Conservation (phyloP, 805 yeast genomes). For the Kuraishia piskuri region DNA sequence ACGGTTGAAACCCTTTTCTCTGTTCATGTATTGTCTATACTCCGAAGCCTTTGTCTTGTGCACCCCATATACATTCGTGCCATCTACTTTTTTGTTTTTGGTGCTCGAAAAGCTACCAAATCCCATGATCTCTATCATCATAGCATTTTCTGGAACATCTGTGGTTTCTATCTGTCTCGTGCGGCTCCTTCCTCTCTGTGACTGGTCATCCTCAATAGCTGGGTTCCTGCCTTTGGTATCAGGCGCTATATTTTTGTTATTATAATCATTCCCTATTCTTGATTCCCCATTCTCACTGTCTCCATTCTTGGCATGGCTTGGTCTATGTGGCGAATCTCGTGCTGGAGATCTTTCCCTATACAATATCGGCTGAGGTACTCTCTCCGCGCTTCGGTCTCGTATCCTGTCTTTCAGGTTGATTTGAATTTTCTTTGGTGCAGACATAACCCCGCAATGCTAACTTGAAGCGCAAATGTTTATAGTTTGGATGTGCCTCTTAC, state of each 20-base stretch:
- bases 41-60: slow-evolving; percentile 30
- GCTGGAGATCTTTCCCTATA: slow-evolving; percentile 12
- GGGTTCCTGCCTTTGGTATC: neutral
- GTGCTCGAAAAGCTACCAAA: slow-evolving; percentile 47
- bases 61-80: slow-evolving; percentile 35
- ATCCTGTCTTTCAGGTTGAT: slow-evolving; percentile 12
- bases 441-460: neutral
- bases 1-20: slow-evolving; percentile 47
- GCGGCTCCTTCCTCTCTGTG: slow-evolving; percentile 4
- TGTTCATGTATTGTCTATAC: slow-evolving; percentile 54
- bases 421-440: slow-evolving; percentile 13
- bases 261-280: neutral
- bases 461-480: neutral
- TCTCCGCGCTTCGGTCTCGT: slow-evolving; percentile 20
- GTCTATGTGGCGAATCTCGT: neutral
- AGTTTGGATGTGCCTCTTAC: no score
- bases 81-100: slow-evolving; percentile 47
- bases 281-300: neutral
- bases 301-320: neutral
- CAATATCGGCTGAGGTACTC: slow-evolving; percentile 3
- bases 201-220: neutral
- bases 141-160: slow-evolving; percentile 12
- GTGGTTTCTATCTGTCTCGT: slow-evolving; percentile 9
- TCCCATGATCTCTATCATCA: slow-evolving; percentile 46
- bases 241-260: neutral